Evolutionary conservation across 2,329 filamentous ascomycete species (phyloP), one percentile per base, ranked within the genome.

Genomic region (Alternaria hordeiaustralica): DNA sequence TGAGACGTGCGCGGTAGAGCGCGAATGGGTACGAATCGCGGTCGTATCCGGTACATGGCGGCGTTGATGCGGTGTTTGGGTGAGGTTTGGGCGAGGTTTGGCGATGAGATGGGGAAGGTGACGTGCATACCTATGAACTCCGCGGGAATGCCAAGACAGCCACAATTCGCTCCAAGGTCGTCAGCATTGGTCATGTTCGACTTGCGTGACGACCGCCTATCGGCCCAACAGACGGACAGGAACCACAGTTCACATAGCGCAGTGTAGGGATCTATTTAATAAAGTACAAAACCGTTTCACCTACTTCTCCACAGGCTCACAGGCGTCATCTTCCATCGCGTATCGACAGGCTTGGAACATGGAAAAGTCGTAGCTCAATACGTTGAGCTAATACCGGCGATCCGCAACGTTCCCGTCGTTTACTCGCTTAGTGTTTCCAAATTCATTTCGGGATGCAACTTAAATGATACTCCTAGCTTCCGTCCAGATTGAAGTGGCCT

Each of bases 1-100:
- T 21, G 41, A 7, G 20, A 12, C 4, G 56, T 20, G 54, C 59
- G 65, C 13, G 61, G 43, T 2, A 60, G 20, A 2, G 26, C 30
- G 8, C 46, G 55, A 18, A 69, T 65, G 41, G 58, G 33, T n/a
- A 30, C 21, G 6, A 66, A 46, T n/a, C 59, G 33, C 33, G 57
- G 57, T 43, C 64, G 65, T 67, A 67, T 68, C 49, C 68, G 70
- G 54, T 68, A 60, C 71, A 73, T 73, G 43, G 55, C 61, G 25
- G 36, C 51, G 45, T 5, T 43, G 51, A 49, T 62, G 33, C 8
- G n/a, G 20, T 47, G 41, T 23, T 11, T 21, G 15, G 50, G 11
- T 53, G 44, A 33, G 44, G 18, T 28, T 26, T 20, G 46, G 36
- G 36, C 25, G 43, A 21, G 50, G 25, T 46, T 41, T 41, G 23